Conservation (phyloP, 1,284 basidiomycete species). For the Flammula alnicola region DNA sequence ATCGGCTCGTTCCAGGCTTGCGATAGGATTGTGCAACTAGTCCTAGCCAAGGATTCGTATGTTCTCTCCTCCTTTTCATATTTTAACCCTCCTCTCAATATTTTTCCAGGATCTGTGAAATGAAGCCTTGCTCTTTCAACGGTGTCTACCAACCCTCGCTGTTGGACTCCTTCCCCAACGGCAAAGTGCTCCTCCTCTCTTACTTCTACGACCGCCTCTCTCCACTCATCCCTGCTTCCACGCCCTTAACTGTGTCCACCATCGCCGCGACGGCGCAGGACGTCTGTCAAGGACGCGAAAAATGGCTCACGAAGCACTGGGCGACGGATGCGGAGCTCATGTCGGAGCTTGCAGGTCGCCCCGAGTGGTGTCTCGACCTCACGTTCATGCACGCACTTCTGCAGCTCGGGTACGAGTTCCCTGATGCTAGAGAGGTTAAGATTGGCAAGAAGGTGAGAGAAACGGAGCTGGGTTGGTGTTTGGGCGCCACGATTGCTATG, state of each 20-base stretch:
- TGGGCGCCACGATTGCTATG: slow-evolving; percentile 84
- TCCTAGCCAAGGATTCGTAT: slow-evolving; percentile 95
- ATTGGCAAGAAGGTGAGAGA: slow-evolving; percentile 90
- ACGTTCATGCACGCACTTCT: slow-evolving; percentile 94
- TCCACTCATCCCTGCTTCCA: slow-evolving; percentile 65
- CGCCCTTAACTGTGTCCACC: slow-evolving; percentile 58
- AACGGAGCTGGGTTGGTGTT: slow-evolving; percentile 95
- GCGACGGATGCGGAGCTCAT: slow-evolving; percentile 59
- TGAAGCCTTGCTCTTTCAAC: slow-evolving; percentile 94
- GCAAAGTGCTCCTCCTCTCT: slow-evolving; percentile 85
- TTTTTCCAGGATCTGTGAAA: slow-evolving; percentile 73
- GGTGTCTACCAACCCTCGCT: slow-evolving; percentile 98
- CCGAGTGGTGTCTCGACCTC: slow-evolving; percentile 95
- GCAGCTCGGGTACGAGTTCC: slow-evolving; percentile 84
- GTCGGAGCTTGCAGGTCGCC: slow-evolving; percentile 79
- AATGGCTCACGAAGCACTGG: slow-evolving; percentile 64
- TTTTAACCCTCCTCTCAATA: slow-evolving; percentile 9
- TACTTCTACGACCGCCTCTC: slow-evolving; percentile 97
- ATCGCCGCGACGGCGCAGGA: slow-evolving; percentile 69
- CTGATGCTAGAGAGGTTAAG: slow-evolving; percentile 65
- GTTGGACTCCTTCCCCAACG: slow-evolving; percentile 83
- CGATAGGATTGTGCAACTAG: slow-evolving; percentile 83
- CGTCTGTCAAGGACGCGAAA: slow-evolving; percentile 71
- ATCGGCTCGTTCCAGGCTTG: slow-evolving; percentile 88
- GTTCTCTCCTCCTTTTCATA: slow-evolving; percentile 37